phyloP scores from a whole-genome alignment of 2,329 filamentous ascomycete species.

The Fusarium veterinarium region DNA sequence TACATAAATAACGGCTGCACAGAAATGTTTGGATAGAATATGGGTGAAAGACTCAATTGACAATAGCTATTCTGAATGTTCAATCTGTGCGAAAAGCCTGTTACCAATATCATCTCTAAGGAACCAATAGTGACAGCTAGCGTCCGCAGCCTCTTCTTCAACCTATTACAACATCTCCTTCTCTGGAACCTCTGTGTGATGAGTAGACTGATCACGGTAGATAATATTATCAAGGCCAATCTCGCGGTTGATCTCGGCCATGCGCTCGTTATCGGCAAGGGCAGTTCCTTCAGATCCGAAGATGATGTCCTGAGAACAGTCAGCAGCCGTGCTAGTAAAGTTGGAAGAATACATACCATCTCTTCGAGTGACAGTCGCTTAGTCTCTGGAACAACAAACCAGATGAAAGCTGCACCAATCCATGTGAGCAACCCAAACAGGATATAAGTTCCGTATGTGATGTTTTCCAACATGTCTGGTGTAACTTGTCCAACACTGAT shows the following conservation, averaged over 20 bases:
- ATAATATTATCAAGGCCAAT: slow-evolving; percentile 63
- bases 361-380: slow-evolving; percentile 73
- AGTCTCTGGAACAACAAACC: slow-evolving; percentile 73
- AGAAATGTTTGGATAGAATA: neutral
- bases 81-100: neutral
- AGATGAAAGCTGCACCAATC: slow-evolving; percentile 70
- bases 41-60: neutral
- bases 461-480: slow-evolving; percentile 72
- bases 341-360: slow-evolving; percentile 57
- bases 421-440: slow-evolving; percentile 75
- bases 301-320: slow-evolving; percentile 65
- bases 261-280: slow-evolving; percentile 74
- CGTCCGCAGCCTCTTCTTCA: neutral
- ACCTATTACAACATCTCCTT: neutral
- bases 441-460: slow-evolving; percentile 78
- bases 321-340: neutral
- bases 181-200: neutral
- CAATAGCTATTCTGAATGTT: neutral
- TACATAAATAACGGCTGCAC: neutral
- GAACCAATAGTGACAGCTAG: neutral
- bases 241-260: slow-evolving; percentile 78
- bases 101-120: neutral
- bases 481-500: slow-evolving; percentile 72
- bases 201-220: neutral
- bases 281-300: slow-evolving; percentile 76